Conservation (phyloP, 768 basidiomycete genomes). For the Pluteus cervinus region DNA sequence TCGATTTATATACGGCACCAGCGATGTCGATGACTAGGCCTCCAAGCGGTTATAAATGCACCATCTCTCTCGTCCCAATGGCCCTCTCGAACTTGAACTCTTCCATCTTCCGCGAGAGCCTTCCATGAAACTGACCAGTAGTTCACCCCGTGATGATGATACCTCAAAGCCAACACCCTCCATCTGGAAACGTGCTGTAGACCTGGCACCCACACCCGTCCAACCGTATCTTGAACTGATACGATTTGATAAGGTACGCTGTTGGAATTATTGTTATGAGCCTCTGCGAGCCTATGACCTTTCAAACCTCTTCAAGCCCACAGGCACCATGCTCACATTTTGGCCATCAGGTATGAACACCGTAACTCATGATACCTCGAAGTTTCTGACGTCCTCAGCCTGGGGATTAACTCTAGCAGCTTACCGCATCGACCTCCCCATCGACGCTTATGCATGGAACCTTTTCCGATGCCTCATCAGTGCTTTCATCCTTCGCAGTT, state of each 20-base stretch:
- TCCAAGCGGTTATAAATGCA: too few species aligned
- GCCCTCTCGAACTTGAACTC: too few species aligned
- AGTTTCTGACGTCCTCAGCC: conserved; percentile 16
- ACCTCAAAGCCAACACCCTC: too few species aligned
- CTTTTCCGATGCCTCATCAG: conserved; percentile 29
- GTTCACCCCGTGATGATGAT: too few species aligned
- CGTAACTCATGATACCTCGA: too few species aligned
- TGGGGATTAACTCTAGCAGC: conserved; percentile 51
- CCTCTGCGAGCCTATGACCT: too few species aligned
- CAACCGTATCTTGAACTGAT: conserved; percentile 44
- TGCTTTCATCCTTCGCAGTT: conserved; percentile 38
- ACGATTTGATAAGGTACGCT: conserved; percentile 37
- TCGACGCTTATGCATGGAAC: conserved; percentile 21
- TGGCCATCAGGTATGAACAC: conserved; percentile 41
- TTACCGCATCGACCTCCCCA: conserved; percentile 24
- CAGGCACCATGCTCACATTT: conserved; percentile 45
- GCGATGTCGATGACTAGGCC: too few species aligned
- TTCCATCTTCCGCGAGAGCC: too few species aligned
- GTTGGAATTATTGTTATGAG: background rate
- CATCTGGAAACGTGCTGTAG: too few species aligned
- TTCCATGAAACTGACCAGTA: too few species aligned
- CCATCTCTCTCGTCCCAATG: too few species aligned
- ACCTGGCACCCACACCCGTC: conserved; percentile 18
- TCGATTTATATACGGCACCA: too few species aligned
- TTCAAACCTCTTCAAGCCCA: conserved; percentile 27